Conservation (phyloP, 2,329 filamentous ascomycete genomes). For the Alternaria postmessia region DNA sequence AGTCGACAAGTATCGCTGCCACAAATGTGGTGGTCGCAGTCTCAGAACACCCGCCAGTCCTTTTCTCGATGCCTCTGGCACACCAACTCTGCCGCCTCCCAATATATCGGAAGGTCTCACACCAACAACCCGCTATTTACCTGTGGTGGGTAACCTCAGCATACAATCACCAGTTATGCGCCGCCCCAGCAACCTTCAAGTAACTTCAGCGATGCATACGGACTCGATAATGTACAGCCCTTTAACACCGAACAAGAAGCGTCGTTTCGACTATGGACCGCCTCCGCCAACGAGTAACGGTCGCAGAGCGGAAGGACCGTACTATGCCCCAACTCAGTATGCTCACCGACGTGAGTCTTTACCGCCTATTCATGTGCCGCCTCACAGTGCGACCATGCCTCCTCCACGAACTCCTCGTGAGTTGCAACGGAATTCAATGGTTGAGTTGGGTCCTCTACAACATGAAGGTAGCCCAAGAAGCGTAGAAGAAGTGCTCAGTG, state of each 20-base stretch:
- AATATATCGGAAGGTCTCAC: slow-evolving; percentile 43
- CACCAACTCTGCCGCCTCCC: slow-evolving; percentile 52
- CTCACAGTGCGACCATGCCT: slow-evolving; percentile 43
- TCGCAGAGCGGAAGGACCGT: slow-evolving; percentile 65
- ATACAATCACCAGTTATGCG: slow-evolving; percentile 47
- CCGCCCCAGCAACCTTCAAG: slow-evolving; percentile 40
- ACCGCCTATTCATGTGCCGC: slow-evolving; percentile 43
- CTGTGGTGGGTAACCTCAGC: slow-evolving; percentile 53
- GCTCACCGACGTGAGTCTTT: slow-evolving; percentile 42
- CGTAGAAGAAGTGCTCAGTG: slow-evolving; percentile 76
- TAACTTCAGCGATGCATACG: slow-evolving; percentile 32
- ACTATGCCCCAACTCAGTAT: slow-evolving; percentile 39
- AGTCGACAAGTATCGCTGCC: slow-evolving; percentile 63
- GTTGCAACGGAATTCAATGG: slow-evolving; percentile 22
- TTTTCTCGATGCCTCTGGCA: slow-evolving; percentile 55
- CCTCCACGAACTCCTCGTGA: slow-evolving; percentile 46
- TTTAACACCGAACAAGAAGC: slow-evolving; percentile 46
- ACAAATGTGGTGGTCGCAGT: slow-evolving; percentile 74
- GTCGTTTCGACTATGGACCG: slow-evolving; percentile 43
- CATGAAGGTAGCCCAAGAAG: slow-evolving; percentile 48
- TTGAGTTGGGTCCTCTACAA: slow-evolving; percentile 16
- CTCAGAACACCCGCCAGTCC: slow-evolving; percentile 70
- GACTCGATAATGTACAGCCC: slow-evolving; percentile 42
- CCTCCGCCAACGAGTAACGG: slow-evolving; percentile 54
- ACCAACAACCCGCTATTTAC: slow-evolving; percentile 45